phyloP scores from a whole-genome alignment of 352 stramenopile genomes.

The Phytophthora citricola region DNA sequence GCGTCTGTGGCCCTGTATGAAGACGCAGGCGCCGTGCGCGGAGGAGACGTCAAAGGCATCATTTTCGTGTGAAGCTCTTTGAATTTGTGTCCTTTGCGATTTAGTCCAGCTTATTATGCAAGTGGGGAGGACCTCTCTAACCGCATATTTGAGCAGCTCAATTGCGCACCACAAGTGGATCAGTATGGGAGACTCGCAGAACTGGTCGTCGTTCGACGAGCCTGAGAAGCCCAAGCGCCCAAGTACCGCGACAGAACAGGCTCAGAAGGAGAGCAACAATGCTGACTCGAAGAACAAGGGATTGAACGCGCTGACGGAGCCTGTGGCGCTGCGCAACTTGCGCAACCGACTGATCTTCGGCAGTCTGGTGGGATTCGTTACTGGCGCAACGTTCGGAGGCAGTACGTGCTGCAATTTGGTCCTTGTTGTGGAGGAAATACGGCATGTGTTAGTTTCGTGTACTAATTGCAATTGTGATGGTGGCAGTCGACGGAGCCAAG shows the following conservation, averaged over 20 bases:
- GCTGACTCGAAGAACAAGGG: constrained; percentile 6
- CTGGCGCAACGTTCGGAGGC: constrained; percentile 74
- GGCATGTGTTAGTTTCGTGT: not conserved
- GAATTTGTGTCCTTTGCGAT: constrained; percentile 5
- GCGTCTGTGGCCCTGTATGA: constrained; percentile 17
- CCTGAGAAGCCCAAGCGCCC: constrained; percentile 40
- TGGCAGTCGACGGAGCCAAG: constrained; percentile 71
- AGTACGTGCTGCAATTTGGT: constrained; percentile 46
- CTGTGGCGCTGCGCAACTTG: constrained; percentile 53
- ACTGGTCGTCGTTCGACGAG: constrained; percentile 82
- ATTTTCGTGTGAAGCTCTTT: constrained; percentile 7
- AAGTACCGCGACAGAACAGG: constrained; percentile 17
- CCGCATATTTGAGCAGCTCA: not conserved
- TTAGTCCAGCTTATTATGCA: constrained; percentile 6
- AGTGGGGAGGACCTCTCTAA: not conserved
- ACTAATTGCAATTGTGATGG: constrained; percentile 2
- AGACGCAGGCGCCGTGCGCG: constrained; percentile 11
- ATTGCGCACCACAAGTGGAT: constrained; percentile 13
- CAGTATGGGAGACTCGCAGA: constrained; percentile 78
- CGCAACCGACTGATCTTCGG: constrained; percentile 83
- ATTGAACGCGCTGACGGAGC: constrained; percentile 29
- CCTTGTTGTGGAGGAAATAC: no score
- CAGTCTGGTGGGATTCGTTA: constrained; percentile 80
- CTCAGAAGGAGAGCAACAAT: not conserved
- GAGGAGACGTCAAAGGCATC: constrained; percentile 31